phyloP scores from a whole-genome alignment of 257 asterid species.

The Ballota nigra region DNA sequence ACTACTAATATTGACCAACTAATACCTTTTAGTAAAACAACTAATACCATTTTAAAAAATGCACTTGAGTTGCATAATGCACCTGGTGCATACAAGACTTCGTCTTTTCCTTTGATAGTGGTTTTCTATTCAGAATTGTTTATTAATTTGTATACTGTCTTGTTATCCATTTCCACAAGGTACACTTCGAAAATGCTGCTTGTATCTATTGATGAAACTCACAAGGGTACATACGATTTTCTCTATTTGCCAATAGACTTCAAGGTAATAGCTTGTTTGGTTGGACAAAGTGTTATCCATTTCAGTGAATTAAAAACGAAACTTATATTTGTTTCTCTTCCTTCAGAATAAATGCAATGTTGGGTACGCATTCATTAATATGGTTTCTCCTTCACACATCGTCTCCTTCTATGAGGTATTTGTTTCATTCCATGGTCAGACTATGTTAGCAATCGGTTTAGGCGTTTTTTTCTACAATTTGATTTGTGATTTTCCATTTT shows the following conservation, averaged over 20 bases:
- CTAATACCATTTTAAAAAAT: neutral
- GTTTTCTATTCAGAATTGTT: slow-evolving; percentile 8
- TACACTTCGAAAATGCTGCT: slow-evolving; percentile 97
- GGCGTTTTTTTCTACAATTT: slow-evolving; percentile 5
- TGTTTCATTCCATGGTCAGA: slow-evolving; percentile 9
- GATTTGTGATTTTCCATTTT: neutral
- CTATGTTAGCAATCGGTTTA: neutral
- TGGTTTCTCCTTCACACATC: slow-evolving; percentile 83
- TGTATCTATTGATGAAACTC: slow-evolving; percentile 84
- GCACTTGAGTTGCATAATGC: neutral
- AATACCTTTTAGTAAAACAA: neutral
- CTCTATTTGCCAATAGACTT: slow-evolving; percentile 95
- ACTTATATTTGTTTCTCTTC: slow-evolving; percentile 9
- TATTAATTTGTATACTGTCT: slow-evolving; percentile 12
- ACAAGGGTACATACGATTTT: slow-evolving; percentile 88
- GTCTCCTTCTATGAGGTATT: slow-evolving; percentile 79
- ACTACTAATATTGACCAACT: neutral
- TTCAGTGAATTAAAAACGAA: slow-evolving; percentile 7
- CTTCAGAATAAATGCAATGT: slow-evolving; percentile 96
- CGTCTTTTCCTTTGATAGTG: neutral
- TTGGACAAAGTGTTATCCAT: neutral
- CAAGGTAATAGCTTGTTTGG: slow-evolving; percentile 52
- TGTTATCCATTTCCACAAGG: slow-evolving; percentile 39
- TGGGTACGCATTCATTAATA: slow-evolving; percentile 95
- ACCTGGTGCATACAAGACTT: neutral